Conservation (phyloP, 768 basidiomycete species). For the Aureoboletus auriporus region DNA sequence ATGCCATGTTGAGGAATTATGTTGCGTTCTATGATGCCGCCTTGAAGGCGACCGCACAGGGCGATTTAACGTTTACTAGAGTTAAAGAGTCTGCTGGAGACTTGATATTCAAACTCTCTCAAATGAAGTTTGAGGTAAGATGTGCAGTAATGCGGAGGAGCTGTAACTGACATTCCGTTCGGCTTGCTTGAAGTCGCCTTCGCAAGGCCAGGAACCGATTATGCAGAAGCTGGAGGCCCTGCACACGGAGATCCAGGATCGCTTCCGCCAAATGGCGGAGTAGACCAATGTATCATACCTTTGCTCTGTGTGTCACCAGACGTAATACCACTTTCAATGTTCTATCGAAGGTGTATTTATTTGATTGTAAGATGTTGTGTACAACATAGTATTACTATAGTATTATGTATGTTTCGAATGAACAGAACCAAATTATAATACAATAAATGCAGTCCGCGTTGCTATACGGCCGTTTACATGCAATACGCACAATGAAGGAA, state of each 20-base stretch:
- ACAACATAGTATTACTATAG: too few species aligned
- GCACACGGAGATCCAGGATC: conserved; percentile 85
- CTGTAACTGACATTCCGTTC: conserved; percentile 7
- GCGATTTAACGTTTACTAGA: conserved; percentile 79
- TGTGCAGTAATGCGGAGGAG: neutral
- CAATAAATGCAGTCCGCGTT: too few species aligned
- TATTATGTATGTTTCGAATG: too few species aligned
- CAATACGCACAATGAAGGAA: too few species aligned
- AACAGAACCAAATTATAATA: too few species aligned
- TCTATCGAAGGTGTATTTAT: too few species aligned
- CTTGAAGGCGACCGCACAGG: conserved; percentile 75
- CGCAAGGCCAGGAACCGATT: conserved; percentile 82
- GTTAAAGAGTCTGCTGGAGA: conserved; percentile 86
- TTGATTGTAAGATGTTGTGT: too few species aligned
- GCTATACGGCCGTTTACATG: too few species aligned
- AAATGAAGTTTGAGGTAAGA: conserved; percentile 97
- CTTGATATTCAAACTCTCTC: conserved; percentile 94
- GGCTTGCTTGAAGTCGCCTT: conserved; percentile 62
- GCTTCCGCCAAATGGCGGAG: conserved; percentile 83
- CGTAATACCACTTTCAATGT: conserved; percentile 15
- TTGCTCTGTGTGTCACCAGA: conserved; percentile 18
- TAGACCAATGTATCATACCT: conserved; percentile 32
- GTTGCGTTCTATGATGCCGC: conserved; percentile 93
- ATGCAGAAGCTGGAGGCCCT: conserved; percentile 79
- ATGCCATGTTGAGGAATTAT: conserved; percentile 91